A percentile compares a stretch with the other conserved stretches of the same genome.
Conservation (phyloP, 1,284 basidiomycete genomes). For the Phellopilus nigrolimitatus region DNA sequence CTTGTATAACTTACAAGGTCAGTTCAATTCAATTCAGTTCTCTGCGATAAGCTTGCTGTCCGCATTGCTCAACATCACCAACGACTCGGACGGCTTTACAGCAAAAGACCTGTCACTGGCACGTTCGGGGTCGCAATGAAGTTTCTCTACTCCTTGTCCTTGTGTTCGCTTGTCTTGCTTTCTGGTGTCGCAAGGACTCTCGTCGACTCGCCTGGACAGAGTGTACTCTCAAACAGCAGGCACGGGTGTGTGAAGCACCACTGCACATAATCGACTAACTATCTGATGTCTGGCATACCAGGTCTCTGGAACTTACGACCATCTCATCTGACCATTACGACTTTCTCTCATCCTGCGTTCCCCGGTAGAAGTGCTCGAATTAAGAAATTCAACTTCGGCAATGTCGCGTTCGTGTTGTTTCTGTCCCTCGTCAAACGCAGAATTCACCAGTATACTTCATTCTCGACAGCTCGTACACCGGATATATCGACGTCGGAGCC, state of each 20-base stretch:
- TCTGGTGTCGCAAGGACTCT: neutral
- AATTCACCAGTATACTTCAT: neutral
- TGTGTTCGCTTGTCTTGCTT: neutral
- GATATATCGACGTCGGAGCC: constrained; percentile 66
- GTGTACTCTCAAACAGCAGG: neutral
- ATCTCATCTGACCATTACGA: neutral
- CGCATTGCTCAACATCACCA: too few relatives aligned
- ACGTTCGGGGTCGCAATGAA: too few relatives aligned
- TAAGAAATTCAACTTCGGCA: constrained; percentile 16
- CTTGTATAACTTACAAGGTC: too few relatives aligned
- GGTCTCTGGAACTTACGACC: neutral
- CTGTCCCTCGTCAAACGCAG: neutral
- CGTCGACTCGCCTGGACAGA: neutral
- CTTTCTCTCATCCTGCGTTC: constrained; percentile 16
- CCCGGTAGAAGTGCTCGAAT: constrained; percentile 17
- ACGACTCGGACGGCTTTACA: too few relatives aligned
- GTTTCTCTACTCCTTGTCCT: neutral
- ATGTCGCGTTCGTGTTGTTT: constrained; percentile 8
- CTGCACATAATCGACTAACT: neutral
- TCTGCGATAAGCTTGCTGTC: too few relatives aligned
- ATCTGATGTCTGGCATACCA: neutral
- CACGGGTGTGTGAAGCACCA: neutral
- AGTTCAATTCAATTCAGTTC: too few relatives aligned
- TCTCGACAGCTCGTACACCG: constrained; percentile 37
- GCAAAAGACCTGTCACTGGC: too few relatives aligned